Base-by-base conservation (phyloP, 1,284 basidiomycete species). In the Irpex rosettiformis region DNA sequence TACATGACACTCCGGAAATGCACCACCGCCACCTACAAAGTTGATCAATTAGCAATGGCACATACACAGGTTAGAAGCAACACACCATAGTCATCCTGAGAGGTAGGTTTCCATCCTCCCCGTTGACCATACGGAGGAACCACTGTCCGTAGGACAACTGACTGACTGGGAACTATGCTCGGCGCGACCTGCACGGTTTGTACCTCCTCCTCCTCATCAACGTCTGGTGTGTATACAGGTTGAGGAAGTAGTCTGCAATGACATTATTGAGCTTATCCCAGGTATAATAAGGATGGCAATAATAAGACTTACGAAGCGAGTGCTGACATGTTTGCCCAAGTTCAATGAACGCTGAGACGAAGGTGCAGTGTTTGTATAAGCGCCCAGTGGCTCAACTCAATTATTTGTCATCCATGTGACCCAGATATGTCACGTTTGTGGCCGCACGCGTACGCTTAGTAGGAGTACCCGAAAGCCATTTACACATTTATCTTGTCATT, bases 1-100 rank as follows among this genome's bases (percentile, higher is more conserved):
- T 58, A 97, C 79, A 79, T 96, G 95, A 72, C 96, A 98, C 78
- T 99, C 96, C 1, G 97, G 96, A 75, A 93, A 99, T 56, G 96
- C 84, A 65, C 96, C 96, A 64, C 96, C 96, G 69, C 95, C 94
- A 54, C 87, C 89, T 91, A 63, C 28, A 62, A 51, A 18, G 33
- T n/a, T 22, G 43, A 24, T 25, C 7, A 40, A 18, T 18, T 45
- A n/a, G 16, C 2, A 8, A 2, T 45, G 43, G 2, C 7, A 40
- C 11, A 22, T 27, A 7, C 45, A 21, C 24, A 33, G 0, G 43
- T n/a, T 21, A 27, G 7, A 18, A 4, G 28, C n/a, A 24, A 74
- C 82, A 48, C 65, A 89, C 89, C 92, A 75, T 91, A 98, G 69
- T 98, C 95, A 58, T 89, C 88, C 62, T 83, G 82, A 21, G 81